phyloP scores from a whole-genome alignment of 2,329 filamentous ascomycete genomes.

The Colletotrichum siamense region DNA sequence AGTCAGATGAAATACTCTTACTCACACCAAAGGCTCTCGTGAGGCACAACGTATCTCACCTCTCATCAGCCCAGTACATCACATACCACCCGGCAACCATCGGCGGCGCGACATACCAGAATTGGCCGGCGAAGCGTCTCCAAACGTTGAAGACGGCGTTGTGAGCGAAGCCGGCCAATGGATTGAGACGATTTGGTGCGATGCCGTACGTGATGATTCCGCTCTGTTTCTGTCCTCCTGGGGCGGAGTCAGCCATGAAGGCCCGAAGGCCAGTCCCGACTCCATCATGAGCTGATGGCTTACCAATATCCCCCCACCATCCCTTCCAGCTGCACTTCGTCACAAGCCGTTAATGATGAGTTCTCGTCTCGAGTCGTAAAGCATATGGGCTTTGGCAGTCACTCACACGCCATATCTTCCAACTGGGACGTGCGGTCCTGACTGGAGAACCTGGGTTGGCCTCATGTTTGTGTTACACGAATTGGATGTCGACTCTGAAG shows the following conservation, averaged over 20 bases:
- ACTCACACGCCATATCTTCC: neutral
- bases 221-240: slow-evolving; percentile 65
- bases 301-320: neutral
- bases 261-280: too few relatives aligned
- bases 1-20: neutral
- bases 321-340: neutral
- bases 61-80: slow-evolving; percentile 78
- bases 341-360: neutral
- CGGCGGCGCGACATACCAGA: slow-evolving; percentile 86
- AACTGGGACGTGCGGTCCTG: neutral
- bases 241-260: neutral
- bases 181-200: slow-evolving; percentile 86
- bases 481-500: neutral
- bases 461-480: neutral
- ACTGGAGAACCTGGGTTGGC: neutral
- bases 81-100: slow-evolving; percentile 78
- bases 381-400: fast-evolving
- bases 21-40: neutral
- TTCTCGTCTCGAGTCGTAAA: fast-evolving
- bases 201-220: slow-evolving; percentile 75
- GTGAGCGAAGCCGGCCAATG: slow-evolving; percentile 67
- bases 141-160: slow-evolving; percentile 95
- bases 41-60: neutral
- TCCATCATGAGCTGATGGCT: too few relatives aligned
- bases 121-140: slow-evolving; percentile 83